Percentiles rank a stretch among this genome's conserved stretches.
phyloP scores from a whole-genome alignment of 441 rosid genomes.

The Erysimum pusillum region DNA sequence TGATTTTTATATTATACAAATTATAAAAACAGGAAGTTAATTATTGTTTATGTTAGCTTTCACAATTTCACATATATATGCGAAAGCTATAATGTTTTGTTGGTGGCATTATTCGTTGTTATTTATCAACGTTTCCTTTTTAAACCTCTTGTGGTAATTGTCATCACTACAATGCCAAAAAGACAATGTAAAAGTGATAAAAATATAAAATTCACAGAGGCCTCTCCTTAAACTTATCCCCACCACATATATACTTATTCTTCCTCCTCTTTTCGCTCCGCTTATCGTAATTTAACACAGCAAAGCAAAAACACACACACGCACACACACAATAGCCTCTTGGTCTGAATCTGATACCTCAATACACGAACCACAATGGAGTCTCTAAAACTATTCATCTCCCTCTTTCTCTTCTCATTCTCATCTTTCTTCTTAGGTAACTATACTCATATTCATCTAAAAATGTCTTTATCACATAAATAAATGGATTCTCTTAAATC shows the following conservation, averaged over 20 bases:
- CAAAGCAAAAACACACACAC: constrained; percentile 15
- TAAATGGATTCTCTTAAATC: neutral
- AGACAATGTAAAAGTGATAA: neutral
- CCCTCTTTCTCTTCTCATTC: constrained; percentile 38
- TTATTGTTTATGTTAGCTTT: neutral
- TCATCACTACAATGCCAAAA: constrained; percentile 5
- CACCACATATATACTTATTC: constrained; percentile 36
- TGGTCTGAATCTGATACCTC: constrained; percentile 35
- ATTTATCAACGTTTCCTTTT: neutral
- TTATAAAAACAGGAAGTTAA: neutral
- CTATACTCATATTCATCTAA: neutral
- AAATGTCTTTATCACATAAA: constrained; percentile 1
- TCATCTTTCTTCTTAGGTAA: constrained; percentile 34
- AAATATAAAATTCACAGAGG: constrained; percentile 6
- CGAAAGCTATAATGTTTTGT: neutral
- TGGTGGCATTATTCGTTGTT: neutral
- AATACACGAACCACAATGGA: constrained; percentile 34
- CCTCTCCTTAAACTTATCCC: constrained; percentile 35
- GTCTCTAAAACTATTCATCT: constrained; percentile 16
- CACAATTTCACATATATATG: neutral
- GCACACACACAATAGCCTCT: neutral
- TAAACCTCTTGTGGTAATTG: constrained; percentile 3
- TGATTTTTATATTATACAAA: too few species aligned
- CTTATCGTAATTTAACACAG: constrained; percentile 28
- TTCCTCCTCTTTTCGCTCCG: constrained; percentile 45